Evolutionary conservation across 1,284 basidiomycete genomes (phyloP).

Genomic region (Sparassis latifolia): DNA sequence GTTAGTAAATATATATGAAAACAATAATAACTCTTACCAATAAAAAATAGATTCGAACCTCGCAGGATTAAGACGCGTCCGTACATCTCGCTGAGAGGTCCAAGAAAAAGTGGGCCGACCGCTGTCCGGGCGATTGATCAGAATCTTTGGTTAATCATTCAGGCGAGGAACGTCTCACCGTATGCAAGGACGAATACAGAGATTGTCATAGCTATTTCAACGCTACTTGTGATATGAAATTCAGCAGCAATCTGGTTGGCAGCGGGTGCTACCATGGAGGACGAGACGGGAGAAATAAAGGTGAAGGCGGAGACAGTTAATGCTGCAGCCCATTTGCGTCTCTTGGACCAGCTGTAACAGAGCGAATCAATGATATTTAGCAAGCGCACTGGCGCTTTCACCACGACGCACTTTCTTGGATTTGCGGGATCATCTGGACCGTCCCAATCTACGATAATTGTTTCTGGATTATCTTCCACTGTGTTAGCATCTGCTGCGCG

Average conservation of each 20-base stretch:
- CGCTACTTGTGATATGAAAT: constrained; percentile 44
- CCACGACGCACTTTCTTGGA: constrained; percentile 45
- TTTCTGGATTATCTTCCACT: constrained; percentile 4
- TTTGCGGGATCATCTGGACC: constrained; percentile 50
- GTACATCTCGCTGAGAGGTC: constrained; percentile 47
- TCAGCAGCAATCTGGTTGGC: constrained; percentile 41
- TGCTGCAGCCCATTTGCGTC: constrained; percentile 53
- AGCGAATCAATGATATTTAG: background rate
- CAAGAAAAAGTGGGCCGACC: constrained; percentile 45
- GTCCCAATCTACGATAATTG: constrained; percentile 48
- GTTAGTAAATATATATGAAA: background rate
- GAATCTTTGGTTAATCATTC: background rate
- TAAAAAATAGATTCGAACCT: constrained; percentile 46
- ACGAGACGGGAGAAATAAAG: constrained; percentile 55
- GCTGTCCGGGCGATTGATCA: constrained; percentile 18
- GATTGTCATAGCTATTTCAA: constrained; percentile 47
- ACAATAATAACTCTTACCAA: constrained; percentile 29
- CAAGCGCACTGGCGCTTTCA: background rate
- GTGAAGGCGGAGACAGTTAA: constrained; percentile 51
- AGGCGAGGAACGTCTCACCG: constrained; percentile 27
- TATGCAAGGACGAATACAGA: constrained; percentile 64
- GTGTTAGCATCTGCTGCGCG: too few species aligned
- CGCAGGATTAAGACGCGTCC: constrained; percentile 34
- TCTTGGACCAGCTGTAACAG: constrained; percentile 37
- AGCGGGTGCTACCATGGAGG: constrained; percentile 65